Evolutionary conservation across 257 asterid species (phyloP).

Genomic region (Sherardia arvensis): DNA sequence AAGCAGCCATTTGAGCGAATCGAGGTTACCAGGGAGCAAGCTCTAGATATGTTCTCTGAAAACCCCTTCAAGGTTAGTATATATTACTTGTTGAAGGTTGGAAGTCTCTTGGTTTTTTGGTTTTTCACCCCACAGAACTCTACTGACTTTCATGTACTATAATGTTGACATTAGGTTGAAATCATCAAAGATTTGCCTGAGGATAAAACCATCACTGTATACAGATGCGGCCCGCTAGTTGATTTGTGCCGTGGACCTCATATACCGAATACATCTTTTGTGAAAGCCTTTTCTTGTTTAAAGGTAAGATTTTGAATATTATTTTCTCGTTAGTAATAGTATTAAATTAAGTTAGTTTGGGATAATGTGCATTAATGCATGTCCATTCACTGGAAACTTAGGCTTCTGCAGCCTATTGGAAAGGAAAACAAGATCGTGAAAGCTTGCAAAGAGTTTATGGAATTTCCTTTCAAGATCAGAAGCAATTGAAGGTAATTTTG

Average conservation of each 20-base stretch:
- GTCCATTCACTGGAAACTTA: constrained; percentile 18
- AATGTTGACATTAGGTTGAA: constrained; percentile 55
- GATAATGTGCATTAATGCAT: constrained; percentile 1
- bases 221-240: constrained; percentile 95
- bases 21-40: constrained; percentile 83
- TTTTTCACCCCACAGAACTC: not conserved
- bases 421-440: constrained; percentile 91
- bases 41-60: constrained; percentile 85
- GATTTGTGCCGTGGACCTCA: constrained; percentile 99
- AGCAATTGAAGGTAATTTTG: constrained; percentile 67
- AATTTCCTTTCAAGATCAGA: constrained; percentile 85
- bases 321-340: not conserved
- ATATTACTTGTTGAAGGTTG: not conserved
- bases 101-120: not conserved
- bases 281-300: constrained; percentile 84
- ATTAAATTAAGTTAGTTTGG: not conserved
- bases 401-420: constrained; percentile 99
- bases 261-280: constrained; percentile 90
- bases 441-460: constrained; percentile 99
- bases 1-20: constrained; percentile 93
- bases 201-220: constrained; percentile 90
- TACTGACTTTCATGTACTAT: constrained; percentile 7
- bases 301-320: constrained; percentile 43
- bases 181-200: constrained; percentile 86
- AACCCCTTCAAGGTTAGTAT: constrained; percentile 89